Evolutionary conservation across 2,329 filamentous ascomycete genomes (phyloP), one percentile per base, ranked within the genome.

Genomic region (Gnomoniopsis smithogilvyi): DNA sequence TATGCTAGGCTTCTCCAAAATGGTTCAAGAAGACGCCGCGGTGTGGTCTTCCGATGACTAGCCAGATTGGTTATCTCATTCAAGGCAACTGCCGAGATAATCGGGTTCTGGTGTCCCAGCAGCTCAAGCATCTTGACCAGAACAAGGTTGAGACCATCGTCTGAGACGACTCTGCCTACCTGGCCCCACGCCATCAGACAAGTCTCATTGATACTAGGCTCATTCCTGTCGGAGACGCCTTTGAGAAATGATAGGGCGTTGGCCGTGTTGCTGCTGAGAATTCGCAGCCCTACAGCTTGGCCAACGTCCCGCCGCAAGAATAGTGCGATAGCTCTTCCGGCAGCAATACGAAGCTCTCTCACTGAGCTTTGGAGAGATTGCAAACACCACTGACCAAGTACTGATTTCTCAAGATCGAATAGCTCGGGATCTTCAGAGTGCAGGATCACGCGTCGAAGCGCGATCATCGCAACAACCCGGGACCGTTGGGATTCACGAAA

Each of bases 1-100:
- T 94, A 89, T 0, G 92, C 93, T 48, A 99, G 79, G 33, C 84
- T 94, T 64, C 86, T 85, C 93, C 94, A 98, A 71, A 92, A 98
- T 0, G 94, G 92, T 57, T 88, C 86, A 58, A 98, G 88, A 0
- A 99, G 77, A 17, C 86, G 84, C 30, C 82, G 80, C 2, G 88
- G 82, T 1, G 85, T 88, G 41, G 84, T 78, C 3, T 80, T 78
- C 45, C 86, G 82, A 51, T 80, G 77, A 54, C 88, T 82, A 1
- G 92, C 89, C 51, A 98, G 79, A 61, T 86, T 87, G 21, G 89
- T 79, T 43, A 96, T 77, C 73, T 96, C 93, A 64, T 90, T 89
- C 70, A 92, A 95, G 3, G 94, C 91, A 63, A 92, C 84, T 4
- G 88, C 89, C 55, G 88, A 91, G 10, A 96, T 79, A 34, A 96